phyloP scores from a whole-genome alignment of 2,329 filamentous ascomycete species.

The Ophiostoma himal-ulmi region DNA sequence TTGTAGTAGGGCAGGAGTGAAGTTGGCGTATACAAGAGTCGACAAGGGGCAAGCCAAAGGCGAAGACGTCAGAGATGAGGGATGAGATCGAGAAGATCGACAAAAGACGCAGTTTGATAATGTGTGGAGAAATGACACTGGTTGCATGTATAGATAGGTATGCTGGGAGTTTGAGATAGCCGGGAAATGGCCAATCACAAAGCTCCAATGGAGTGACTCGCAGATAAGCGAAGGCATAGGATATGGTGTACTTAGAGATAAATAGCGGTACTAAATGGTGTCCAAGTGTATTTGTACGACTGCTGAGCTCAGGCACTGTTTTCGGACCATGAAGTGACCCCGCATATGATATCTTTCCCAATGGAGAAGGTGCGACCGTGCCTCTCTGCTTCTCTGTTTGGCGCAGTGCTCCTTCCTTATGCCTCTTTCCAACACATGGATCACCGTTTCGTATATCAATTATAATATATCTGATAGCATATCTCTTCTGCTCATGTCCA shows the following conservation, averaged over 20 bases:
- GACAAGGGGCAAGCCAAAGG: not conserved
- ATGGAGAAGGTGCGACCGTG: slow-evolving; percentile 4
- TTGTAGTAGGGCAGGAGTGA: not conserved
- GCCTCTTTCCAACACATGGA: not conserved
- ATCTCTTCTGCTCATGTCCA: no score
- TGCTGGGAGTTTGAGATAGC: not conserved
- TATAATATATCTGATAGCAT: not conserved
- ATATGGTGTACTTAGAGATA: not conserved
- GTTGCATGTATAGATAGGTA: no score
- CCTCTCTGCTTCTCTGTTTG: not conserved
- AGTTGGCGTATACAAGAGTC: not conserved
- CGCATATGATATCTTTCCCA: slow-evolving; percentile 1
- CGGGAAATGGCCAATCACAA: not conserved
- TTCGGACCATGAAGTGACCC: not conserved
- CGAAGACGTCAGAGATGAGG: not conserved
- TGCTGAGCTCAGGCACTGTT: not conserved
- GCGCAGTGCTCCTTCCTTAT: not conserved
- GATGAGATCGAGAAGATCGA: not conserved
- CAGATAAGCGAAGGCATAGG: not conserved
- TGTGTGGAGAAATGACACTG: not conserved
- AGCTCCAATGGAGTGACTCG: not conserved
- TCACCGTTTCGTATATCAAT: not conserved
- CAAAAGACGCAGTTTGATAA: not conserved
- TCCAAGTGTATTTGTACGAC: no score
- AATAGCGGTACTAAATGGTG: not conserved